A percentile compares a stretch with the other conserved stretches of the same genome.
phyloP scores from a whole-genome alignment of 106 monocot species.

The Agapanthus africanus region DNA sequence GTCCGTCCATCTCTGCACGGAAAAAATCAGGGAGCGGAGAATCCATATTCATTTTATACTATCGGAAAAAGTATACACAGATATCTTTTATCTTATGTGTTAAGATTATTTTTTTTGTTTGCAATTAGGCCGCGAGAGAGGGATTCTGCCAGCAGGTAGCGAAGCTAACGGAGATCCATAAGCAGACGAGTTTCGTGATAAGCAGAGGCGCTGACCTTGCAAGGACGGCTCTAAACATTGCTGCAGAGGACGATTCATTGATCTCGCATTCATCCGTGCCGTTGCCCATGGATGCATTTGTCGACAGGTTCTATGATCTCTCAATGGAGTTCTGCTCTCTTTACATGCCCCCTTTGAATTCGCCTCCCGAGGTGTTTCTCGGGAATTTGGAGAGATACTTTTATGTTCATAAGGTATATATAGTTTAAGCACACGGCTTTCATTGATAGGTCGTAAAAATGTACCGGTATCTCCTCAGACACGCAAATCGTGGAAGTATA shows the following conservation, averaged over 20 bases:
- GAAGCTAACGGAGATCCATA: conserved; percentile 20
- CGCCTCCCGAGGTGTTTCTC: conserved; percentile 43
- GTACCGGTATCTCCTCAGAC: too few species aligned
- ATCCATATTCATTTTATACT: too few species aligned
- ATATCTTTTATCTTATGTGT: too few species aligned
- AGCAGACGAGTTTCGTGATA: conserved; percentile 33
- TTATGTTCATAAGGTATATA: conserved; percentile 50
- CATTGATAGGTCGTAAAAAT: too few species aligned
- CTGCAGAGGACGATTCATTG: conserved; percentile 66
- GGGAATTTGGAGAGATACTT: conserved; percentile 44
- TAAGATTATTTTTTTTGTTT: too few species aligned
- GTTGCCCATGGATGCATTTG: conserved; percentile 46
- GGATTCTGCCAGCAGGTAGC: conserved; percentile 36
- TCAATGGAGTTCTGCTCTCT: conserved; percentile 46
- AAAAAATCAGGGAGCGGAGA: too few species aligned
- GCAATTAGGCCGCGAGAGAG: conserved; percentile 32
- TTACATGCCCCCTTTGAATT: conserved; percentile 24
- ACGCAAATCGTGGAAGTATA: too few species aligned
- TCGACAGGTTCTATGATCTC: conserved; percentile 43
- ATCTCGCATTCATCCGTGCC: conserved; percentile 57
- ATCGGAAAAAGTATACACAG: too few species aligned
- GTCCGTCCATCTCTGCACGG: too few species aligned
- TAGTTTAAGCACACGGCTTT: too few species aligned
- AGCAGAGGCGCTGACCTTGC: conserved; percentile 39
- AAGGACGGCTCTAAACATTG: conserved; percentile 39